These are phyloP conservation scores for Paramecium sexaurelia DNA, from an alignment of 73 alveolate genomes.

Conservation along the genomic window DNA sequence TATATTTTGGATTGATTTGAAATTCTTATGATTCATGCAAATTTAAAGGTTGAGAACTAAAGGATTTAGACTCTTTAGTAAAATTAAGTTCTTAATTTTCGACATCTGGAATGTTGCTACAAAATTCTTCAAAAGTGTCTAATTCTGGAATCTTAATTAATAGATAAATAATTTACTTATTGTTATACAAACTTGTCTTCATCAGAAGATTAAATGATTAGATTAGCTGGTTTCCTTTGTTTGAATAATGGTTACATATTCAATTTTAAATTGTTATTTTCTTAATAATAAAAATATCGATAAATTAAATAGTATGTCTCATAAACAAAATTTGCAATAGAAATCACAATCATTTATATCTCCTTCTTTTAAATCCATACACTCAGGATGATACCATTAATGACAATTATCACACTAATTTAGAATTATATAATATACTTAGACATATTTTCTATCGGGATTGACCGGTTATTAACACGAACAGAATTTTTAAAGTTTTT, in stretches of 20 bases:
- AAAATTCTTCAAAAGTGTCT: conserved; percentile 55
- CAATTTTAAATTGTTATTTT: not conserved
- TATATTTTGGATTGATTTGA: not conserved
- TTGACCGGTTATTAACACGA: not conserved
- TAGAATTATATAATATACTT: not conserved
- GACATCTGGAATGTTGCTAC: conserved; percentile 30
- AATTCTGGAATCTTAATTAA: not conserved
- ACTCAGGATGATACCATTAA: conserved; percentile 18
- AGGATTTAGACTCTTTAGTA: not conserved
- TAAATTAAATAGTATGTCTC: conserved; percentile 4
- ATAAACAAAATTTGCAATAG: not conserved
- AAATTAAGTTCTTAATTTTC: conserved; percentile 37
- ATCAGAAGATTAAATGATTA: not conserved
- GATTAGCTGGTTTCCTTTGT: conserved; percentile 1
- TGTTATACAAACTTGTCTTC: not conserved
- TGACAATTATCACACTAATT: conserved; percentile 14
- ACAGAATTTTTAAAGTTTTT: not conserved
- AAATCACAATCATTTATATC: not conserved
- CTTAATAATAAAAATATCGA: conserved; percentile 32
- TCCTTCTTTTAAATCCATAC: not conserved
- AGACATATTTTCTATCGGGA: conserved; percentile 10
- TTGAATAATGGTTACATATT: conserved; percentile 6
- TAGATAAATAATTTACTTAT: not conserved
- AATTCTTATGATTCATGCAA: not conserved
- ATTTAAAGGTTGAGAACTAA: not conserved